Base-by-base conservation (phyloP, 805 yeast genomes). In the Saturnispora halmiae region DNA sequence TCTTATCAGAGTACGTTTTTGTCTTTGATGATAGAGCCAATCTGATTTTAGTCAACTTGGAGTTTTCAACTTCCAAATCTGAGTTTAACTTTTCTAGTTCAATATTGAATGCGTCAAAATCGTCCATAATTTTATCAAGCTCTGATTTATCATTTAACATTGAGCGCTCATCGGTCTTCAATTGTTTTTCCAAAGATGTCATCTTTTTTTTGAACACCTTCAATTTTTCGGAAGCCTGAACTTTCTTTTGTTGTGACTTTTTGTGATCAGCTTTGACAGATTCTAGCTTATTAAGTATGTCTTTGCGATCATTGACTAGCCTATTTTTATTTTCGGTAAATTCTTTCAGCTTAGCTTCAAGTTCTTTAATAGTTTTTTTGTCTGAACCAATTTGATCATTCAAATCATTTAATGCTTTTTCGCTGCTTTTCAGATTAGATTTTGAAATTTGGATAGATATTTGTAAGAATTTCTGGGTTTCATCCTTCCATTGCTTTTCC, bases 11-110 rank as follows among this genome's bases (percentile, higher is more conserved):
- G 41, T 81, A 69, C 2, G 64, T 77, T 9, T 76, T 69, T 0
- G 97, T 90, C 55, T 85, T 84, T 35, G 75, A 79, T 7, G 85
- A 76, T 34, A 92, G 67, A 22, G 74, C 75, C 6, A 67, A 49
- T 51, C 87, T 75, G 10, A 88, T 77, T 20, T 69, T 69, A 40
- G 77, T 82, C 18, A 90, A 61, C n/a, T 62, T 64, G 0, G 53
- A 54, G 42, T 72, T 77, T 53, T 86, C 95, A 0, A 45, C 45
- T 7, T 65, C 65, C 19, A 82, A 60, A 2, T 72, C 61, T 6
- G 44, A 45, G 20, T 67, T 65, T 18, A 84, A 64, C 18, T 58
- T 61, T 1, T 57, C 60, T 10, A 77, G 50, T 40, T 80, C 79
- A 1, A 49, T 46, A 22, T 65, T 63, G 46, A 65, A 67, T 16